A percentile compares a stretch with the other conserved stretches of the same genome.
Conservation (phyloP, 2,329 filamentous ascomycete genomes). For the Scortechinia acanthostroma region DNA sequence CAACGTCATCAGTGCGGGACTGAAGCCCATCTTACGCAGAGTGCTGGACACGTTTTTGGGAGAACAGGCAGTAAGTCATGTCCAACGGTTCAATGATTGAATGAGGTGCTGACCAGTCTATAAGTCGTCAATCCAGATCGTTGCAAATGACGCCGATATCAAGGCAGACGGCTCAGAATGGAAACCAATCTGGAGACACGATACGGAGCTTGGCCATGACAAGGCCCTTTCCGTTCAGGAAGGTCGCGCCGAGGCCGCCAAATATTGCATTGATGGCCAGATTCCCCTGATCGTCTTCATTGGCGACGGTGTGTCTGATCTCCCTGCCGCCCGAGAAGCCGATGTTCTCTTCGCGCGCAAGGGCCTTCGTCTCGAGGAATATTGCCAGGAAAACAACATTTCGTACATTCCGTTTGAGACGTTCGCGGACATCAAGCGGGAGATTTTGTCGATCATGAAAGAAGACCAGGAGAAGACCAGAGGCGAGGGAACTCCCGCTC, state of each 20-base stretch:
- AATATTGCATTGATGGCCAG: conserved; percentile 48
- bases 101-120: background rate
- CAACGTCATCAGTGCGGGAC: conserved; percentile 62
- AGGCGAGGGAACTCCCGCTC: conserved; percentile 46
- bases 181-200: conserved; percentile 63
- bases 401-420: conserved; percentile 56
- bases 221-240: conserved; percentile 59
- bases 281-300: conserved; percentile 65
- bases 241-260: conserved; percentile 42
- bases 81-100: background rate
- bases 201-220: conserved; percentile 59
- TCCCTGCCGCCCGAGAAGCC: conserved; percentile 57
- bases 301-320: conserved; percentile 62
- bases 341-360: conserved; percentile 62
- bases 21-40: conserved; percentile 54
- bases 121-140: conserved; percentile 60
- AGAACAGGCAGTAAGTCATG: conserved; percentile 34
- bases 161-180: conserved; percentile 45
- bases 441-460: conserved; percentile 46
- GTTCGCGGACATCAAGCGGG: conserved; percentile 57
- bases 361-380: conserved; percentile 59
- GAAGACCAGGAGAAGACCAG: conserved; percentile 55
- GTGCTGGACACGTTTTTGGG: conserved; percentile 62
- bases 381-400: conserved; percentile 56
- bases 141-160: conserved; percentile 61